phyloP scores from a whole-genome alignment of 768 basidiomycete genomes.

The Serendipita sp. region DNA sequence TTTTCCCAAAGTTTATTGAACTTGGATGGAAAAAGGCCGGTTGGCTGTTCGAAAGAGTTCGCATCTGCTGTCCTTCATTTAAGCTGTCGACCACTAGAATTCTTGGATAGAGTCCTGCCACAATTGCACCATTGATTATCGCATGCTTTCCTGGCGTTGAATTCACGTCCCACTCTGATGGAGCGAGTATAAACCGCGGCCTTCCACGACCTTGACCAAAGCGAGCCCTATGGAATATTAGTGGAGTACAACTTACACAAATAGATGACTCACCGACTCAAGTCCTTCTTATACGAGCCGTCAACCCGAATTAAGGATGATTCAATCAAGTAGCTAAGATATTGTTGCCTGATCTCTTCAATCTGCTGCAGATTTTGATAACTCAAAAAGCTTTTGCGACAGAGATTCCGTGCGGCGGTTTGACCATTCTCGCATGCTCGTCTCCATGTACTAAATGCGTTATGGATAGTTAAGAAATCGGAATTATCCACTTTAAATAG shows the following conservation, averaged over 20 bases:
- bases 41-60: conserved; percentile 72
- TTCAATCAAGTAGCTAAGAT: conserved; percentile 78
- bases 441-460: conserved; percentile 80
- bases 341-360: conserved; percentile 87
- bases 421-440: conserved; percentile 46
- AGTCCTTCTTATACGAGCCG: conserved; percentile 44
- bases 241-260: conserved; percentile 16
- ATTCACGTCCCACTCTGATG: conserved; percentile 53
- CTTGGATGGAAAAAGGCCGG: conserved; percentile 71
- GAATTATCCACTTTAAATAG: conserved; percentile 75
- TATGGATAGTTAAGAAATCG: conserved; percentile 87
- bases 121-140: conserved; percentile 65
- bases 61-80: conserved; percentile 36
- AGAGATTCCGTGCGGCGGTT: conserved; percentile 53
- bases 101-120: conserved; percentile 83
- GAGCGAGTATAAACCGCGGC: conserved; percentile 61
- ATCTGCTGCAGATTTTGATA: conserved; percentile 93
- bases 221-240: conserved; percentile 26
- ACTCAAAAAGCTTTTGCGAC: conserved; percentile 63
- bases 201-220: conserved; percentile 43
- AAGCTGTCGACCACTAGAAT: conserved; percentile 52
- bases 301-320: conserved; percentile 68
- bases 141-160: conserved; percentile 35
- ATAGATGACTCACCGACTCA: conserved; percentile 36
- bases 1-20: conserved; percentile 71